phyloP scores from a whole-genome alignment of 2,329 filamentous ascomycete genomes.

The Scytalidium lignicola region DNA sequence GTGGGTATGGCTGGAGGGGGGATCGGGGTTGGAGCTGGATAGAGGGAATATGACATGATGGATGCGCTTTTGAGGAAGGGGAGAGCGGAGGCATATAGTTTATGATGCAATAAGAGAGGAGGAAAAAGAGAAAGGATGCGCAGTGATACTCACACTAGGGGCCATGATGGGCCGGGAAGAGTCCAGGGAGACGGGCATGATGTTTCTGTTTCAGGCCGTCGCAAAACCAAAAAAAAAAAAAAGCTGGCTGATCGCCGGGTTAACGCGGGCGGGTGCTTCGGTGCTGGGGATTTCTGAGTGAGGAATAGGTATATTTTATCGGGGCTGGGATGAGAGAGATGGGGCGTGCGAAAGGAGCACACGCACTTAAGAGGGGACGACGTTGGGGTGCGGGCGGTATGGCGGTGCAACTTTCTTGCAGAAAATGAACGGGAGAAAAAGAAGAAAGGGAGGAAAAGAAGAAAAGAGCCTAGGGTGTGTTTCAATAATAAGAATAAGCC shows the following conservation, averaged over 20 bases:
- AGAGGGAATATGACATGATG: conserved; percentile 2
- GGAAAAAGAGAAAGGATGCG: conserved; percentile 8
- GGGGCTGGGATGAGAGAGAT: neutral
- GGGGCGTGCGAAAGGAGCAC: neutral
- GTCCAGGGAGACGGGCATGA: conserved; percentile 40
- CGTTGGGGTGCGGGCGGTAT: too few relatives aligned
- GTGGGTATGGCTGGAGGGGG: neutral
- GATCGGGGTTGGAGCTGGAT: neutral
- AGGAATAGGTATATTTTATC: conserved; percentile 2
- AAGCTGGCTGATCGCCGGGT: neutral
- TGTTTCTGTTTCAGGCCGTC: conserved; percentile 15
- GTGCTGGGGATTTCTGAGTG: neutral
- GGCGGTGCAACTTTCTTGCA: too few relatives aligned
- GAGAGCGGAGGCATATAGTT: conserved; percentile 3
- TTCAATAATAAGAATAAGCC: neutral
- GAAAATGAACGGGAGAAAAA: neutral
- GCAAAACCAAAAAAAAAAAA: too few relatives aligned
- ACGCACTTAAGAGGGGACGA: neutral
- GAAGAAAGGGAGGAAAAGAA: neutral
- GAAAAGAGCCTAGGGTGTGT: neutral
- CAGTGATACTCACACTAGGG: conserved; percentile 39
- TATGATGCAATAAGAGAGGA: neutral
- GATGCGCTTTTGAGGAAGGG: neutral
- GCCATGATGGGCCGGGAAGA: conserved; percentile 52
- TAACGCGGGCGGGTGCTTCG: neutral